Evolutionary conservation across 176 grass and related monocot species (phyloP).

Genomic region (Metroxylon sagu): DNA sequence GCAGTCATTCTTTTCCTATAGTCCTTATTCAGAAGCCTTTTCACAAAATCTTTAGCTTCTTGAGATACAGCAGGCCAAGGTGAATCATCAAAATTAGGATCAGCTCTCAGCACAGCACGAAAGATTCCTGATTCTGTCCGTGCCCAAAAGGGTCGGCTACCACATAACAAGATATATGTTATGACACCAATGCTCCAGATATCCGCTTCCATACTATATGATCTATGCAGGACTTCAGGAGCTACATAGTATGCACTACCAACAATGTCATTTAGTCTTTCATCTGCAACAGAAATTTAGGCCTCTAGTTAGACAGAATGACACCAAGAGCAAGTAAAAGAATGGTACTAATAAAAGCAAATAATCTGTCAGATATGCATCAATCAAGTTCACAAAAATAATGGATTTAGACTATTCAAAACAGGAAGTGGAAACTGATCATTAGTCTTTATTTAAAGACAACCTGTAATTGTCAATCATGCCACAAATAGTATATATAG

Average conservation of each 20-base stretch:
- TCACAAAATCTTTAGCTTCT: slow-evolving; percentile 98
- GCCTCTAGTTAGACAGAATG: background rate
- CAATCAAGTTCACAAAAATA: no score
- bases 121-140: slow-evolving; percentile 98
- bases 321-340: background rate
- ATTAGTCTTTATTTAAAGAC: no score
- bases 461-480: no score
- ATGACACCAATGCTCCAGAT: slow-evolving; percentile 99
- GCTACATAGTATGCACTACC: slow-evolving; percentile 98
- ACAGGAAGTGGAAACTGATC: no score
- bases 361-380: no score
- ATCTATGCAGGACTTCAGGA: slow-evolving; percentile 95
- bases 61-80: slow-evolving; percentile 82
- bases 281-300: slow-evolving; percentile 48
- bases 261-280: slow-evolving; percentile 98
- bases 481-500: no score
- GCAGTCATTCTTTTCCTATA: slow-evolving; percentile 99
- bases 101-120: slow-evolving; percentile 89
- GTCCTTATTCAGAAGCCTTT: slow-evolving; percentile 93
- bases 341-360: no score
- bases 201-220: slow-evolving; percentile 94
- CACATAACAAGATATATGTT: slow-evolving; percentile 94
- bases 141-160: slow-evolving; percentile 96
- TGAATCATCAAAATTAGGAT: slow-evolving; percentile 92
- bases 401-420: no score